phyloP scores from a whole-genome alignment of 139 green algal genomes.

The Chlamydomonas sp. region DNA sequence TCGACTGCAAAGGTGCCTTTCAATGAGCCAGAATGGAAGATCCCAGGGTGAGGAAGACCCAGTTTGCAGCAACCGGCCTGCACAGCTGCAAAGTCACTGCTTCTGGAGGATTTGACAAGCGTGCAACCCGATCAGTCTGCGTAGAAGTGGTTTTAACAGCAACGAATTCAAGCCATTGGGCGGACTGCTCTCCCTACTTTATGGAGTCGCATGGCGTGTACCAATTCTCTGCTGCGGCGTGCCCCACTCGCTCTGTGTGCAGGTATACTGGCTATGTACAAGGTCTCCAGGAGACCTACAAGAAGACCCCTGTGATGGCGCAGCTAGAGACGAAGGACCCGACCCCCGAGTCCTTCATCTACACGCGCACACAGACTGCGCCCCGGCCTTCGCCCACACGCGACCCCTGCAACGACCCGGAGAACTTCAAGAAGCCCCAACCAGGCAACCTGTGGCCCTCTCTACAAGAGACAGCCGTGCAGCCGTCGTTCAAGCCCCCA shows the following conservation, averaged over 20 bases:
- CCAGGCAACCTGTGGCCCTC: slow-evolving; percentile 72
- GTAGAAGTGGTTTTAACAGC: background rate
- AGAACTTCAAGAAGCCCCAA: slow-evolving; percentile 60
- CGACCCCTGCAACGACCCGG: slow-evolving; percentile 72
- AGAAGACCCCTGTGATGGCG: slow-evolving; percentile 75
- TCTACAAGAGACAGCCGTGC: slow-evolving; percentile 59
- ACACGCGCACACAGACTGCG: slow-evolving; percentile 57
- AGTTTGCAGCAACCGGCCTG: background rate
- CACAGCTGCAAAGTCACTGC: background rate
- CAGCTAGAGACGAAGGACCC: slow-evolving; percentile 75
- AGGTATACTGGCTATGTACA: slow-evolving; percentile 83
- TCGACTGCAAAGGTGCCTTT: slow-evolving; percentile 54
- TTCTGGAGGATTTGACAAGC: background rate
- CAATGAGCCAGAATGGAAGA: slow-evolving; percentile 68
- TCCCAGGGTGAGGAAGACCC: slow-evolving; percentile 61
- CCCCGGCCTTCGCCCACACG: slow-evolving; percentile 36
- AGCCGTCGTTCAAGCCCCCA: slow-evolving; percentile 72
- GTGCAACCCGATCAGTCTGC: background rate
- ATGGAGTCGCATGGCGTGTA: background rate
- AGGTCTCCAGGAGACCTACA: slow-evolving; percentile 67
- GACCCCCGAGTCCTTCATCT: slow-evolving; percentile 66
- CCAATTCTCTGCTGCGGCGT: background rate
- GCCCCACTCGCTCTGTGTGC: background rate
- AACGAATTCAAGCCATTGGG: background rate
- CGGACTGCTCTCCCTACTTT: background rate